These are phyloP conservation scores for Xanthoconium purpureum DNA, from an alignment of 768 basidiomycete genomes.

Conservation along the genomic window DNA sequence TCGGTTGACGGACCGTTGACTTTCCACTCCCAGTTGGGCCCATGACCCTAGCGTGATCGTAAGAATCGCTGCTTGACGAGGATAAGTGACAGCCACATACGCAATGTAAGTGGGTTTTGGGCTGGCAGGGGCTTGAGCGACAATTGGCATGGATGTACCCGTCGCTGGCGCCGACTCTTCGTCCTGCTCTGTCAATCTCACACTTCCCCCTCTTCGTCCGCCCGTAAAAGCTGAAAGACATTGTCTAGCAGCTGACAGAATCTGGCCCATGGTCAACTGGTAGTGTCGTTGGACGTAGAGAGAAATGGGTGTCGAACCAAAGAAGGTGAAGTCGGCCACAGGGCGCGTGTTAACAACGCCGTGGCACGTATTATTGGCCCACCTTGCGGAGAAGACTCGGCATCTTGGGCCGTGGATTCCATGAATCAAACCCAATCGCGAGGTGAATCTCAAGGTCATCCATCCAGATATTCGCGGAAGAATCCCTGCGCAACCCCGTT, in stretches of 20 bases:
- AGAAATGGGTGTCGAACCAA: not conserved
- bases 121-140: not conserved
- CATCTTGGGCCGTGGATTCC: conserved; percentile 1
- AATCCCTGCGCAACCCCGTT: not conserved
- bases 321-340: not conserved
- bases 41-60: conserved; percentile 23
- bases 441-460: not conserved
- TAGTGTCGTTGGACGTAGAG: conserved; percentile 9
- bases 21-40: conserved; percentile 32
- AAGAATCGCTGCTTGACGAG: not conserved
- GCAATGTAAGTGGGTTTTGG: conserved; percentile 26
- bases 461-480: not conserved
- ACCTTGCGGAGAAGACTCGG: conserved; percentile 6
- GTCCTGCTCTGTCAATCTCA: conserved; percentile 19
- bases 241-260: conserved; percentile 1
- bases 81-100: conserved; percentile 15
- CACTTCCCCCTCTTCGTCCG: conserved; percentile 1
- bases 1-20: conserved; percentile 24
- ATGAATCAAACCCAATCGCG: not conserved
- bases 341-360: conserved; percentile 9
- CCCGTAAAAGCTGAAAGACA: conserved; percentile 3
- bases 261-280: conserved; percentile 21
- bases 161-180: conserved; percentile 12
- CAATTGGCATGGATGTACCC: not conserved
- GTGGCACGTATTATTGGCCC: not conserved